Evolutionary conservation across 371 early-diverging fungal species (phyloP), one percentile per base, ranked within the genome.

Genomic region (Lichtheimia hyalospora): DNA sequence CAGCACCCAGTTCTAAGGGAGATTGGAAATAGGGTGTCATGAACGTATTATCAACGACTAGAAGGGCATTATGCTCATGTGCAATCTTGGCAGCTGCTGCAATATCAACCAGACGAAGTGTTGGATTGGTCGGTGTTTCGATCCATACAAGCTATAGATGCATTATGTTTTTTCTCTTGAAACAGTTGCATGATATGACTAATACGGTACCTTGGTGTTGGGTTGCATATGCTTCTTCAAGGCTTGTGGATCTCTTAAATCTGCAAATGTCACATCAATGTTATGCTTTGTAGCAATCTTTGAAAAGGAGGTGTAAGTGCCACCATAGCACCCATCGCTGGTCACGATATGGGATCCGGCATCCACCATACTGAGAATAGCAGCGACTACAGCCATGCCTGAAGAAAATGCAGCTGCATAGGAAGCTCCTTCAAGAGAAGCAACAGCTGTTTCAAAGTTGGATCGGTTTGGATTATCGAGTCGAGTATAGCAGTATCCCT

Each of bases 401-500:
- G 72, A 71, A 5, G 69, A 54, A 55, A 79, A 82, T 3, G 79
- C 77, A 16, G 70, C 67, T 4, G 76, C 77, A 54, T 68, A 43
- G 3, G 61, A 66, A 56, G 49, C 57, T 14, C 84, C 71, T 75
- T 95, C 94, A 44, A 96, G 74, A 18, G 92, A 84, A 0, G 95
- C 95, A 1, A 96, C 81, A 15, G 92, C 92, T 3, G 76, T 70
- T 70, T 96, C 96, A 67, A 96, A 90, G 50, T 74, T 76, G 4
- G 70, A 61, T 49, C 96, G 86, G 57, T 89, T 93, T 23, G 96
- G 96, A 73, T 96, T 96, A 60, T 86, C 91, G 10, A 84, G 79
- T 64, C 96, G 90, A 28, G 93, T 92, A 80, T 96, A 96, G 63
- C 92, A 93, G 70, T 74, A 94, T 44, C 90, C 92, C 73, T 52